Evolutionary conservation across 2,329 filamentous ascomycete species (phyloP).

Genomic region (Aspergillus tubingensis): DNA sequence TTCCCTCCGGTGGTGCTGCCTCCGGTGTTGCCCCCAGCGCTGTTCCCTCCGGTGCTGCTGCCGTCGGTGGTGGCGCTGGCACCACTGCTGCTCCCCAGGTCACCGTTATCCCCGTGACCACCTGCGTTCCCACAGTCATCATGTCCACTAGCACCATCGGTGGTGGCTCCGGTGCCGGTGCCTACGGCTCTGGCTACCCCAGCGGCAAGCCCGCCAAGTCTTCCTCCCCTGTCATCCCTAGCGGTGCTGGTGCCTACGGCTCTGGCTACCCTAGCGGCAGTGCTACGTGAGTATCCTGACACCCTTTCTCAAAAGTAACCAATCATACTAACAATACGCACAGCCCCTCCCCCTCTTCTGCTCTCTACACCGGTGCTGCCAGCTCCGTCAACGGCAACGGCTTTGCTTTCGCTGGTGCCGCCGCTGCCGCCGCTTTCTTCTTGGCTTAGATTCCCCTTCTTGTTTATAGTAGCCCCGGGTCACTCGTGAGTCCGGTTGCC

Average conservation of each 20-base stretch:
- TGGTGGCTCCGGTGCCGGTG: constrained; percentile 15
- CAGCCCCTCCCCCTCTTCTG: constrained; percentile 23
- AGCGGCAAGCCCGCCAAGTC: constrained; percentile 12
- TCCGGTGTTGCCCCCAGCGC: constrained; percentile 9
- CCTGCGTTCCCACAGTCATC: constrained; percentile 36
- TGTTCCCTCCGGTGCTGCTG: constrained; percentile 16
- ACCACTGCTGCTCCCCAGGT: constrained; percentile 18
- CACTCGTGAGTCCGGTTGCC: constrained; percentile 13
- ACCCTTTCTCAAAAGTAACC: not conserved
- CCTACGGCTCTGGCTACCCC: constrained; percentile 17
- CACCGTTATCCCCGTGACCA: constrained; percentile 34
- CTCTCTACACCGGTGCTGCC: constrained; percentile 34
- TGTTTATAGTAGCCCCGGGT: constrained; percentile 34
- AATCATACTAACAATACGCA: not conserved
- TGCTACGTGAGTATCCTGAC: constrained; percentile 21
- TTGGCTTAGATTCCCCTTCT: constrained; percentile 34
- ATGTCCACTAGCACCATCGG: constrained; percentile 32
- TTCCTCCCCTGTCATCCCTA: constrained; percentile 23
- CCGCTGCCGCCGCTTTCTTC: constrained; percentile 35
- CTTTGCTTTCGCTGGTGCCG: constrained; percentile 34
- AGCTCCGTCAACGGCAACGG: constrained; percentile 29
- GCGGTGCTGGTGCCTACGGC: constrained; percentile 17
- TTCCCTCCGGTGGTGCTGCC: constrained; percentile 10
- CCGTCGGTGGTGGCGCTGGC: constrained; percentile 16
- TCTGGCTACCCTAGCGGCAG: constrained; percentile 14